phyloP scores from a whole-genome alignment of 768 basidiomycete species.

The Gymnopilus dilepis region DNA sequence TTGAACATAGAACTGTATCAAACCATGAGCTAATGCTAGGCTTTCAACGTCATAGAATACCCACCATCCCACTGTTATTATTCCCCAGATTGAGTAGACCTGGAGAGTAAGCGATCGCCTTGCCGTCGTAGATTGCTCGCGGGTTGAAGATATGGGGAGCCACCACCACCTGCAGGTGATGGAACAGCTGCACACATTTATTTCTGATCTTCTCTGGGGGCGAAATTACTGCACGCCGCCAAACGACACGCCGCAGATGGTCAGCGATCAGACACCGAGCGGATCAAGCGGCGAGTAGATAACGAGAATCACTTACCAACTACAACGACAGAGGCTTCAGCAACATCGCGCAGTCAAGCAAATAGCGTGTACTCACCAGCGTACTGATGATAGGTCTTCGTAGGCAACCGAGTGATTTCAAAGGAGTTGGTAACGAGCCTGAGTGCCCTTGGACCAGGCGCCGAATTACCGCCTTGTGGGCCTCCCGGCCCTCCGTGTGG shows the following conservation, averaged over 20 bases:
- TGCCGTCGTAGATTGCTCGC: slow-evolving; percentile 52
- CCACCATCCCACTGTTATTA: slow-evolving; percentile 22
- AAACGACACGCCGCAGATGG: not conserved
- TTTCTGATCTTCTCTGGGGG: slow-evolving; percentile 6
- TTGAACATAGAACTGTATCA: slow-evolving; percentile 8
- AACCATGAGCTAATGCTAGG: not conserved
- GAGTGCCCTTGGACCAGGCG: not conserved
- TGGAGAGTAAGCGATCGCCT: slow-evolving; percentile 46
- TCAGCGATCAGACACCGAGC: not conserved
- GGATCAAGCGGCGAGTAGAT: not conserved
- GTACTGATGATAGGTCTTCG: slow-evolving; percentile 23
- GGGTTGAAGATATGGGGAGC: slow-evolving; percentile 44
- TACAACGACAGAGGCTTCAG: not conserved
- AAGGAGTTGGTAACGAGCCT: slow-evolving; percentile 23
- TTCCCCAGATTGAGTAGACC: slow-evolving; percentile 3
- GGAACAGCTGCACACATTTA: slow-evolving; percentile 32
- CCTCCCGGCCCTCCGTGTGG: too few species aligned
- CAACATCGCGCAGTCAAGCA: not conserved
- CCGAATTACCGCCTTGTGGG: not conserved
- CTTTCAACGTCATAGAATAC: slow-evolving; percentile 26
- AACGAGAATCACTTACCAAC: slow-evolving; percentile 23
- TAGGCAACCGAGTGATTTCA: slow-evolving; percentile 16
- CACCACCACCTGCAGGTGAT: slow-evolving; percentile 43
- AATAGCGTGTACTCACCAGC: slow-evolving; percentile 23
- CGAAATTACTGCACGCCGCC: slow-evolving; percentile 13